phyloP scores from a whole-genome alignment of 2,329 filamentous ascomycete species.

The Laburnicola sp. region DNA sequence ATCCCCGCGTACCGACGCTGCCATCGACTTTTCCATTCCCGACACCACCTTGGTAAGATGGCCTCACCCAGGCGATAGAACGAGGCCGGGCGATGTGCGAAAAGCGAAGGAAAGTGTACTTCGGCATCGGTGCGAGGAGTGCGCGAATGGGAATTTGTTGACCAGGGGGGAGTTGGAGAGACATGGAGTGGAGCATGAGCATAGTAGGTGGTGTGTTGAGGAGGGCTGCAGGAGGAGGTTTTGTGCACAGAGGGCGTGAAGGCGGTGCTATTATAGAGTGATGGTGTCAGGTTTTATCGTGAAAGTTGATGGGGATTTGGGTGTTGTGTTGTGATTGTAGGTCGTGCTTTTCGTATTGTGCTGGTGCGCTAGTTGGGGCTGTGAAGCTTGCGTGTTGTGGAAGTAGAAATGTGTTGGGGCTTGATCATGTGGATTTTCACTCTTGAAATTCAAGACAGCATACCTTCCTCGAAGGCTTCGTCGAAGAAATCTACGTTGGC shows the following conservation, averaged over 20 bases:
- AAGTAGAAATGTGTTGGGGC: too few relatives aligned
- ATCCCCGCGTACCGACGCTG: neutral
- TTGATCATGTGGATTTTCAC: too few relatives aligned
- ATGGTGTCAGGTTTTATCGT: too few relatives aligned
- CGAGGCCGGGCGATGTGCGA: conserved; percentile 15
- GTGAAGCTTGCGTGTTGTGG: too few relatives aligned
- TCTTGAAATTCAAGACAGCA: too few relatives aligned
- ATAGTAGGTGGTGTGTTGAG: conserved; percentile 22
- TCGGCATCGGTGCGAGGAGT: conserved; percentile 25
- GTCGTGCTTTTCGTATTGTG: too few relatives aligned
- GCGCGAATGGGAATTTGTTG: conserved; percentile 27
- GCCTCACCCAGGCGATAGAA: conserved; percentile 16
- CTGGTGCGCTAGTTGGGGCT: too few relatives aligned
- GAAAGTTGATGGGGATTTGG: neutral
- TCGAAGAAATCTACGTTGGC: too few relatives aligned
- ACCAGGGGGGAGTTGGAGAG: conserved; percentile 29
- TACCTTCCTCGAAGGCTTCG: too few relatives aligned
- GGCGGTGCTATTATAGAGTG: too few relatives aligned
- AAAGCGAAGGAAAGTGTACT: conserved; percentile 19
- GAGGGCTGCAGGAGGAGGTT: conserved; percentile 29
- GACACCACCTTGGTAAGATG: conserved; percentile 35
- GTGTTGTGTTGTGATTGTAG: too few relatives aligned
- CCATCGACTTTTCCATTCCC: conserved; percentile 24
- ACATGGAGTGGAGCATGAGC: conserved; percentile 32
- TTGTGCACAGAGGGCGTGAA: conserved; percentile 17